Evolutionary conservation across 2,329 filamentous ascomycete species (phyloP).

Genomic region (Exserohilum turcica): DNA sequence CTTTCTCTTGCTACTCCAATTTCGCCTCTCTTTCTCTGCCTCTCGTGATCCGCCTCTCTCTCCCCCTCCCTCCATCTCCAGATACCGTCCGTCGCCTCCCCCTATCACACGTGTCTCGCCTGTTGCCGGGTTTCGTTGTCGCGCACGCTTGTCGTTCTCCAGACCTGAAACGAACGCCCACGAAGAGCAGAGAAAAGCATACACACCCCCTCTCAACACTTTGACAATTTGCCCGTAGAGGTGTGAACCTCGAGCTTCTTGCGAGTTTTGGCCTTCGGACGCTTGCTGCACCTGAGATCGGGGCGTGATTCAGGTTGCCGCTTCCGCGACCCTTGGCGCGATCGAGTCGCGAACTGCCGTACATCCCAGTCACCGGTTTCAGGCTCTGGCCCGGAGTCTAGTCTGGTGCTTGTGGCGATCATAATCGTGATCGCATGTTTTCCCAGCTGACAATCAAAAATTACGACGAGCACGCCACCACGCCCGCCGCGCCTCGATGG

Average conservation of each 20-base stretch:
- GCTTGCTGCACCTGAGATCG: slow-evolving; percentile 23
- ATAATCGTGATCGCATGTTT: background rate
- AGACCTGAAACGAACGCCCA: background rate
- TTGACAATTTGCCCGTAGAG: background rate
- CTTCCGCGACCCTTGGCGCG: slow-evolving; percentile 15
- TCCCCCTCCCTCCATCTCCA: background rate
- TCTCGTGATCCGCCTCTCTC: background rate
- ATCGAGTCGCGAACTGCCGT: background rate
- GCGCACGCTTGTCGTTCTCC: too few species aligned
- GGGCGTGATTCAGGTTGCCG: slow-evolving; percentile 9
- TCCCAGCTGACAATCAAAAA: background rate
- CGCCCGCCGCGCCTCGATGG: too few species aligned
- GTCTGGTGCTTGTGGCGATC: too few species aligned
- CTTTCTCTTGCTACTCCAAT: background rate
- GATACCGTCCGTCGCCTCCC: too few species aligned
- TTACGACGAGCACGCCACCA: too few species aligned
- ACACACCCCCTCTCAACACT: background rate
- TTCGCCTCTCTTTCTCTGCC: too few species aligned
- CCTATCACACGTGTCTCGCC: background rate
- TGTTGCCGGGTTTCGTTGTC: background rate
- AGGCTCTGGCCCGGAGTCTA: background rate
- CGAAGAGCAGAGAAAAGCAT: background rate
- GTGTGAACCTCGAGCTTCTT: slow-evolving; percentile 2
- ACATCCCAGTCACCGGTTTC: background rate
- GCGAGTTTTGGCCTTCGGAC: slow-evolving; percentile 6